These are phyloP conservation scores for Candida stauntonica DNA, from an alignment of 805 yeast species.

Conservation along the genomic window DNA sequence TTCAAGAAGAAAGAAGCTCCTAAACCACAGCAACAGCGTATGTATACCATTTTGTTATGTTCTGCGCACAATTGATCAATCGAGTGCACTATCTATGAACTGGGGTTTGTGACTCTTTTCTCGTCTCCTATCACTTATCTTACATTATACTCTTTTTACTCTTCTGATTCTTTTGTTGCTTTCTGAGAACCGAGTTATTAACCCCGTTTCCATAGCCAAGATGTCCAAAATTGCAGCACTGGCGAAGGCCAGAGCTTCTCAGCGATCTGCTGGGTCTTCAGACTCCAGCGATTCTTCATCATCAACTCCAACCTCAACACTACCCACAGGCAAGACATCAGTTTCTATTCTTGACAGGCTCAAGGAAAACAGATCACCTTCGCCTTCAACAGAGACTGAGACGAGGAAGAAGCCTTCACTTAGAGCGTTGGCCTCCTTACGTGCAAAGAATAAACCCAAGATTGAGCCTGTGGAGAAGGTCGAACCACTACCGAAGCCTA, in stretches of 20 bases:
- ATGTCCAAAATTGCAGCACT: slow-evolving; percentile 23
- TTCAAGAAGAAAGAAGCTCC: slow-evolving; percentile 20
- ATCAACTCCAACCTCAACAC: background rate
- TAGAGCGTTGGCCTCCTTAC: too few species aligned
- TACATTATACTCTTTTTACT: too few species aligned
- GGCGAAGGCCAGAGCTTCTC: slow-evolving; percentile 23
- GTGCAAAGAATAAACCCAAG: too few species aligned
- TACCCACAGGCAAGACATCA: slow-evolving; percentile 10
- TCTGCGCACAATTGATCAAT: slow-evolving; percentile 1
- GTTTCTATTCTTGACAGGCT: slow-evolving; percentile 23
- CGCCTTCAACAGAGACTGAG: background rate
- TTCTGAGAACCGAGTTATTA: slow-evolving; percentile 10
- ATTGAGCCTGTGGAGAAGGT: slow-evolving; percentile 1
- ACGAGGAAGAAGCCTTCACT: too few species aligned
- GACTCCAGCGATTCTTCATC: too few species aligned
- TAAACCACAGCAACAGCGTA: slow-evolving; percentile 36
- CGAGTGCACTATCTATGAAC: background rate
- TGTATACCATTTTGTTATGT: slow-evolving; percentile 29
- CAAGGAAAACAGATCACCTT: slow-evolving; percentile 7
- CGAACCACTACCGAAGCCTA: background rate
- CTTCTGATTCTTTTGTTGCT: slow-evolving; percentile 6
- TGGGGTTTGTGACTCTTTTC: too few species aligned
- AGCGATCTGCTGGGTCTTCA: slow-evolving; percentile 8
- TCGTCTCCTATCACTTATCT: too few species aligned
- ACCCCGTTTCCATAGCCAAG: slow-evolving; percentile 6